phyloP scores from a whole-genome alignment of 345 rosid genomes.

The Pseudoturritis turrita region DNA sequence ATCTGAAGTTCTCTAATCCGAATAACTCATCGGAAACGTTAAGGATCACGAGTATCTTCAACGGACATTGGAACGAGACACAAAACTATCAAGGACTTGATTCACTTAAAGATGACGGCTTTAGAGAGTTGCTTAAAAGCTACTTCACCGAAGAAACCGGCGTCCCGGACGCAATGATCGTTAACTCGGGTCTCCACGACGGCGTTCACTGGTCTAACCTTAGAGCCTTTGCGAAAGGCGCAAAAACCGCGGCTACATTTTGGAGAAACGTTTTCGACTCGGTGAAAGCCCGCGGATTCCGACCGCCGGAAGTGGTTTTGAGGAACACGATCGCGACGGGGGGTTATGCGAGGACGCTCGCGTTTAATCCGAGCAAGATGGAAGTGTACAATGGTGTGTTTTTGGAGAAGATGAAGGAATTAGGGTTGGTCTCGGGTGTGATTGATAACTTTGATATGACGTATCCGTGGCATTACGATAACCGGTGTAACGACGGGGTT shows the following conservation, averaged over 20 bases:
- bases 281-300: constrained; percentile 49
- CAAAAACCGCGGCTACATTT: constrained; percentile 53
- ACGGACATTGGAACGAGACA: constrained; percentile 84
- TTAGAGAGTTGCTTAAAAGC: constrained; percentile 50
- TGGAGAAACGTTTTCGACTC: constrained; percentile 69
- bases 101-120: constrained; percentile 52
- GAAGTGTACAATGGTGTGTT: constrained; percentile 66
- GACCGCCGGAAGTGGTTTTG: constrained; percentile 49
- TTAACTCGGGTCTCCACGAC: constrained; percentile 86
- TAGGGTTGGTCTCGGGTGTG: constrained; percentile 53
- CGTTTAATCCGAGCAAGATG: constrained; percentile 84
- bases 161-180: constrained; percentile 65
- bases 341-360: constrained; percentile 68
- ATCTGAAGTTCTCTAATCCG: constrained; percentile 64
- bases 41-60: constrained; percentile 83
- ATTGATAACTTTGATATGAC: constrained; percentile 85
- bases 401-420: constrained; percentile 56
- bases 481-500: constrained; percentile 83
- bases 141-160: constrained; percentile 52
- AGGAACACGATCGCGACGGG: constrained; percentile 79
- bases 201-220: constrained; percentile 57
- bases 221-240: constrained; percentile 49
- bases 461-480: constrained; percentile 87
- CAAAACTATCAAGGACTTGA: constrained; percentile 74
- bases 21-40: constrained; percentile 56